Base-by-base conservation (phyloP, 257 asterid species). In the Scutellaria minor region DNA sequence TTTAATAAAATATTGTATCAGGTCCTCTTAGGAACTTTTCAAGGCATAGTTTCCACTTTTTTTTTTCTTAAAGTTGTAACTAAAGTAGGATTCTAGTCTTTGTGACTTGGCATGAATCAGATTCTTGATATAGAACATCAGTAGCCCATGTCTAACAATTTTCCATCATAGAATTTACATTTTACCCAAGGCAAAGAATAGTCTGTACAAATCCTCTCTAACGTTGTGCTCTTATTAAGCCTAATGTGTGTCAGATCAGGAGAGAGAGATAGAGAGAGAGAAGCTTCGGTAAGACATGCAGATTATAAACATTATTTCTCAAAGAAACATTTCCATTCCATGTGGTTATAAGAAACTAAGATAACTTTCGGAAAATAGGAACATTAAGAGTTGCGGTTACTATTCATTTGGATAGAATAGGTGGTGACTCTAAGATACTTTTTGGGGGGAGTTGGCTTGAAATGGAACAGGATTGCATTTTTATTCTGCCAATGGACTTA, bases 321-420 rank as follows among this genome's bases (percentile, higher is more conserved):
- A 8, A 53, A 44, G 47, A 35, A 55, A 71, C 14, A 45, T 15
- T 77, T 51, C 5, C 39, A 58, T 24, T 74, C 66, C 83, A 42
- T 13, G 46, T 41, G 52, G 66, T 64, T 68, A 62, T 48, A 52
- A 35, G 58, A 70, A 48, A 73, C 48, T 52, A 11, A 37, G 65
- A 39, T 39, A 61, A 37, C 6, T 12, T 61, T 13, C 6, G 7
- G 46, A 35, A 54, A 71, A 8, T 13, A 31, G 18, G 3, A n/a
- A 18, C 55, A 9, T 14, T 57, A 46, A 61, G 57, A 24, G 9
- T 42, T 22, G 44, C n/a, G 37, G 46, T 54, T 14, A 54, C 48
- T 41, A 71, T 6, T 18, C 31, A 46, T 39, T 64, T 35, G 13
- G 54, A 73, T 15, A 50, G 37, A 39, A 51, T 10, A n/a, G 61